These are phyloP conservation scores for Vigna radiata DNA, from an alignment of 306 rosid species.

Conservation along the genomic window DNA sequence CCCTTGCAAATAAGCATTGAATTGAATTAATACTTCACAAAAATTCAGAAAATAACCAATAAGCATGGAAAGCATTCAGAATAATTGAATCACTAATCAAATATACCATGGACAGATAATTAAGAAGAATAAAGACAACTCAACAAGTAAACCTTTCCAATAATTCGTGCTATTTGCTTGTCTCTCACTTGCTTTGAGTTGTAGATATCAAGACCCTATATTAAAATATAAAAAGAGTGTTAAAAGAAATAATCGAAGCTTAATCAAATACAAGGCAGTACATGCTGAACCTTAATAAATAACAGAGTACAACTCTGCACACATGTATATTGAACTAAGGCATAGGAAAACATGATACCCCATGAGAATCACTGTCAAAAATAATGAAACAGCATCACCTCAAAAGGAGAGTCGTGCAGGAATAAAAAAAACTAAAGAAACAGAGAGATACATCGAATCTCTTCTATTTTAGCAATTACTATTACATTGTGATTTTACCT, in stretches of 20 bases:
- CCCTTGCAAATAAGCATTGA: conserved; percentile 32
- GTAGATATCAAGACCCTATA: conserved; percentile 85
- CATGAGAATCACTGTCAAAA: conserved; percentile 29
- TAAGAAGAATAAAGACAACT: conserved; percentile 33
- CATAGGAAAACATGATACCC: background rate
- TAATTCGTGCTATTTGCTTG: conserved; percentile 83
- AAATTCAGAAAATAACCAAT: conserved; percentile 12
- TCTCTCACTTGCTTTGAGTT: conserved; percentile 84
- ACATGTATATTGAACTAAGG: background rate
- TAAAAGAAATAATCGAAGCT: background rate
- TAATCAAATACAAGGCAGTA: conserved; percentile 8
- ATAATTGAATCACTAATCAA: conserved; percentile 14
- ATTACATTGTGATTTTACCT: too few species aligned
- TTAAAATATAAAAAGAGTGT: conserved; percentile 17
- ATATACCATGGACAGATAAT: conserved; percentile 13
- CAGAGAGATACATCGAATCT: too few species aligned
- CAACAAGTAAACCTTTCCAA: conserved; percentile 73
- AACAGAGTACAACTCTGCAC: background rate
- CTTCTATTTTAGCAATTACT: too few species aligned
- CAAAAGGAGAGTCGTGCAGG: background rate
- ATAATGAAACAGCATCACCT: conserved; percentile 2
- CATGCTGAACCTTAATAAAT: background rate
- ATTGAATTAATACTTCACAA: conserved; percentile 17
- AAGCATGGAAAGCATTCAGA: conserved; percentile 8
- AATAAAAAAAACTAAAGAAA: too few species aligned